Base-by-base conservation (phyloP, 2,329 filamentous ascomycete genomes). In the Alternaria postmessia region DNA sequence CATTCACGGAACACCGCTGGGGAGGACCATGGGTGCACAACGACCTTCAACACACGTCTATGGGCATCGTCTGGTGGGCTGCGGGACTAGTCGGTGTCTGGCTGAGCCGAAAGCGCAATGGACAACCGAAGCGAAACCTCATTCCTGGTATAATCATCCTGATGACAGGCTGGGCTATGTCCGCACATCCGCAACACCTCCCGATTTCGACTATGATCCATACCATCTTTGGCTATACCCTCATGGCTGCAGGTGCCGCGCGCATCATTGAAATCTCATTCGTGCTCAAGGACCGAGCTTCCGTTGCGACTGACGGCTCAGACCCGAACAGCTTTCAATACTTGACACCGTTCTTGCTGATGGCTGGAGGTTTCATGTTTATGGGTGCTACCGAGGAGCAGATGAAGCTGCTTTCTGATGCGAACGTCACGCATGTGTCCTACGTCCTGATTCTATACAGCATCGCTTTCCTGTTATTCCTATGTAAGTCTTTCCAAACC, bases 51-150 rank as follows among this genome's bases (percentile, higher is more conserved):
- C 95, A 99, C 79, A 99, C 95, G 0, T 92, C 91, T n/a, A 98
- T 99, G 94, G 95, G 95, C n/a, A 88, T 99, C 63, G 89, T 99
- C 52, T 99, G 95, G 95, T 99, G 94, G 94, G 91, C 89, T 71
- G 94, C 95, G 7, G 95, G 95, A 24, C 82, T 99, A 30, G 86
- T 94, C 11, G 95, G 95, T 42, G 86, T 99, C 53, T 99, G 94
- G 95, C 84, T 99, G 39, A 96, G 93, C 77, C 87, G 88, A 64
- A 92, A 90, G 75, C 88, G 92, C 57, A 89, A 94, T 64, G 94
- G 95, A 52, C 85, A 88, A 42, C 94, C 95, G 8, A 93, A 94
- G 84, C 88, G 95, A 68, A 99, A 99, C 81, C 88, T 99, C 62
- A 89, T 99, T 55, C 95, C 95, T 0, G 94, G 88, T 12, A 91